phyloP scores from a whole-genome alignment of 805 yeast species.

The Metschnikowia sp. region DNA sequence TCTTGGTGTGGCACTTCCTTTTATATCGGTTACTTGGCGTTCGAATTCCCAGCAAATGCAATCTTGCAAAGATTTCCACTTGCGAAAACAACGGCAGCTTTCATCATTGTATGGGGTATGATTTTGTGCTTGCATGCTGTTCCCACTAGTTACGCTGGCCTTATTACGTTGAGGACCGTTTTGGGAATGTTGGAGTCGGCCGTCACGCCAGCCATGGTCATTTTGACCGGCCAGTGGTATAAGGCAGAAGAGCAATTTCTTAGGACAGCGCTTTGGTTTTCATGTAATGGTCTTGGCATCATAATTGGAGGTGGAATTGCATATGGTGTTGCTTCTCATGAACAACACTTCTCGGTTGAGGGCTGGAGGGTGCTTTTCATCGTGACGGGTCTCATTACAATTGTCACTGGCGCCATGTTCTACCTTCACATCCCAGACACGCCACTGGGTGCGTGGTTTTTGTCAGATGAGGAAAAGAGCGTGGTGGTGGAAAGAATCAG shows the following conservation, averaged over 20 bases:
- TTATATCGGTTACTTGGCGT: conserved; percentile 60
- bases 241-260: conserved; percentile 37
- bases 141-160: conserved; percentile 42
- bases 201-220: conserved; percentile 55
- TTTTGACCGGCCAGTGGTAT: conserved; percentile 59
- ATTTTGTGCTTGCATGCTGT: conserved; percentile 53
- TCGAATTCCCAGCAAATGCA: conserved; percentile 48
- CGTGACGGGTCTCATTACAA: conserved; percentile 57
- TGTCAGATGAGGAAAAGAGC: conserved; percentile 42
- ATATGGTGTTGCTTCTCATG: conserved; percentile 45
- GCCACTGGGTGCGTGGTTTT: conserved; percentile 46
- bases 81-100: conserved; percentile 45
- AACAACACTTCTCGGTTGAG: conserved; percentile 36
- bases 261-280: conserved; percentile 35
- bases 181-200: conserved; percentile 52
- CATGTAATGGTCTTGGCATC: conserved; percentile 34
- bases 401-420: conserved; percentile 47
- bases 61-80: conserved; percentile 56
- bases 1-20: conserved; percentile 52
- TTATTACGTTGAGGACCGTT: conserved; percentile 46
- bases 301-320: conserved; percentile 47
- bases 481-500: conserved; percentile 50
- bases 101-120: conserved; percentile 61
- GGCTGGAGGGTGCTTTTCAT: conserved; percentile 64
- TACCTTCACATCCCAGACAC: conserved; percentile 52